Conservation (phyloP, 352 stramenopile genomes). For the Plasmopara halstedii region DNA sequence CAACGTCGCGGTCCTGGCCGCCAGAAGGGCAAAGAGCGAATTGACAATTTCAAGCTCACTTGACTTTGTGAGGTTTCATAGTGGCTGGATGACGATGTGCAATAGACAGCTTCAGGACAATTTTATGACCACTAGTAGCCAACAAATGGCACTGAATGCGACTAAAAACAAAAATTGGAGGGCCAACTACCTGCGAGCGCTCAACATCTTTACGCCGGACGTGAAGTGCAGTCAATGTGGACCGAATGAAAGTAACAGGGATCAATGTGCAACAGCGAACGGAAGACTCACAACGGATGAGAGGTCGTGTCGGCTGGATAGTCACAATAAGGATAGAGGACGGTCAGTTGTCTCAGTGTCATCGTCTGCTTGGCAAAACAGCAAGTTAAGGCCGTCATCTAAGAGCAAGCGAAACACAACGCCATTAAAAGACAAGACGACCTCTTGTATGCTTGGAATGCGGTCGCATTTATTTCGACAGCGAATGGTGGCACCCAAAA, state of each 20-base stretch:
- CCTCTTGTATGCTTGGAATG: slow-evolving; percentile 23
- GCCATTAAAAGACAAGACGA: slow-evolving; percentile 14
- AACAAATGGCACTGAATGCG: slow-evolving; percentile 15
- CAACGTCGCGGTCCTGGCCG: slow-evolving; percentile 1
- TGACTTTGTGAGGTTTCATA: slow-evolving; percentile 1
- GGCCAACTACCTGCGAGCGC: slow-evolving; percentile 65
- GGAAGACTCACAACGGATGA: slow-evolving; percentile 4
- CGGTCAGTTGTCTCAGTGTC: slow-evolving; percentile 3
- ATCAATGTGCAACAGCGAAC: not conserved
- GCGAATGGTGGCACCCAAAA: slow-evolving; percentile 10
- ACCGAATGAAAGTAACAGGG: not conserved
- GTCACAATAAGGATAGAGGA: slow-evolving; percentile 12
- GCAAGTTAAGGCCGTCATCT: slow-evolving; percentile 12
- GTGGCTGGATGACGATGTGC: slow-evolving; percentile 10
- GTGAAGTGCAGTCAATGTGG: slow-evolving; percentile 11
- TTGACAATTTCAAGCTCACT: slow-evolving; percentile 4
- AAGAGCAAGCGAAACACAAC: slow-evolving; percentile 6
- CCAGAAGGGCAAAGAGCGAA: not conserved
- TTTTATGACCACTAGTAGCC: slow-evolving; percentile 12
- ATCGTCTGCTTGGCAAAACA: slow-evolving; percentile 10
- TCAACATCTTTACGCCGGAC: slow-evolving; percentile 65
- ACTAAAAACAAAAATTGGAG: slow-evolving; percentile 59
- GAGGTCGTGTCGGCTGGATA: not conserved
- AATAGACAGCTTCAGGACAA: slow-evolving; percentile 4
- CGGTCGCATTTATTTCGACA: slow-evolving; percentile 29